phyloP scores from a whole-genome alignment of 1,284 basidiomycete species.

The Xerocomus alliaceus region DNA sequence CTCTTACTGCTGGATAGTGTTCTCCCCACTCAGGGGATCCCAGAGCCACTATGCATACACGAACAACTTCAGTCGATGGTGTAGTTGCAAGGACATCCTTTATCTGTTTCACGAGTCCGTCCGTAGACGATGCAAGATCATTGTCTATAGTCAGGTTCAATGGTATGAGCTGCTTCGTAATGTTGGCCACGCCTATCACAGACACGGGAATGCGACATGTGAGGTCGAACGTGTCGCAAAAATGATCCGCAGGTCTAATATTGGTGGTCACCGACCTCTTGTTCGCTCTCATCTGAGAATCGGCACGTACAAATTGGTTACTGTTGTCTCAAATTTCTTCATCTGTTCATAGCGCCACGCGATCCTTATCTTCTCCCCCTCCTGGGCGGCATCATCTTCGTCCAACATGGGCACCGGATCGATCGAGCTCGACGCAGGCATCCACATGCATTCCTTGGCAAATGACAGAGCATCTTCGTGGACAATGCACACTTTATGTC shows the following conservation, averaged over 20 bases:
- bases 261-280: conserved; percentile 20
- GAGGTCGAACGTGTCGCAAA: conserved; percentile 77
- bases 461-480: conserved; percentile 63
- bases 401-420: conserved; percentile 21
- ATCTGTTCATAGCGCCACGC: conserved; percentile 96
- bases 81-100: conserved; percentile 28
- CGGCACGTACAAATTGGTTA: conserved; percentile 58
- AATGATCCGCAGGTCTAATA: conserved; percentile 61
- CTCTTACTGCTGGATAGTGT: conserved; percentile 55
- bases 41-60: conserved; percentile 75
- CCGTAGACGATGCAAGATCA: conserved; percentile 12
- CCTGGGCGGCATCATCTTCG: conserved; percentile 45
- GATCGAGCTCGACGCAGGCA: conserved; percentile 45
- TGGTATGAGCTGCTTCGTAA: conserved; percentile 46
- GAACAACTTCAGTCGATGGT: conserved; percentile 48
- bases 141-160: conserved; percentile 33
- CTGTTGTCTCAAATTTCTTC: conserved; percentile 90
- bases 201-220: conserved; percentile 61
- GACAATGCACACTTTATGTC: conserved; percentile 76
- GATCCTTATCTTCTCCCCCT: conserved; percentile 75
- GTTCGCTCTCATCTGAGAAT: conserved; percentile 18
- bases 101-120: conserved; percentile 22
- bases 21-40: conserved; percentile 79
- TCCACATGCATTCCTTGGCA: conserved; percentile 82
- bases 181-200: conserved; percentile 52